Evolutionary conservation across 2,329 filamentous ascomycete genomes (phyloP), one percentile per base, ranked within the genome.

Genomic region (Pestalotiopsis sp.): DNA sequence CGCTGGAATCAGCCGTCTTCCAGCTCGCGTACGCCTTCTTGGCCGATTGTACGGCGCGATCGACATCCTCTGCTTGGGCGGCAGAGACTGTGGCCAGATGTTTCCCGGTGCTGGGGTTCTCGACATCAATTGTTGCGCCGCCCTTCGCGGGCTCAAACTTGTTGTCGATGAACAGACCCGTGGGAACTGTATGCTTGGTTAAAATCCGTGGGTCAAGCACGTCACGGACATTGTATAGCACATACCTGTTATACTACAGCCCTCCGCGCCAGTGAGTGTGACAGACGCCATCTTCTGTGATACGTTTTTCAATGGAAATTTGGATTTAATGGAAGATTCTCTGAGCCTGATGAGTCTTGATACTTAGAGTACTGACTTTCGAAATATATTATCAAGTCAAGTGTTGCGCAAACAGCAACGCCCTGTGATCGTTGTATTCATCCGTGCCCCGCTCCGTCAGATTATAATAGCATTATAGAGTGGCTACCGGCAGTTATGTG

Each of bases 81-180:
- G 41, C 49, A 14, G 64, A 52, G 5, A 38, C 41, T 2, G 64
- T 66, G 25, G 64, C 49, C 6, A 45, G 20, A 14, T 38, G 23
- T 14, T 66, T 66, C 9, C 64, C 64, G 12, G 49, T 31, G 45
- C 64, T 52, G 23, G 64, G 64, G 45, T 66, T 62, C 27, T 62
- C 59, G 14, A 62, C 59, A n/a, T 62, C 59, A 20, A 62, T 4
- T 17, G 59, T 62, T 7, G 59, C 59, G 4, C 59, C 59, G 36
- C 31, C 40, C 7, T 14, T 38, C 3, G 59, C 59, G 11, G 59
- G 59, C 4, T 36, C 31, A 5, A 62, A 62, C 4, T 62, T 36
- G 36, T 62, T 62, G n/a, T 62, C 31, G 13, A 62, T 62, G 9
- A 62, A 62, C n/a, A 62, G 59, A 13, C 59, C 59, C 17, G 59